Percentiles rank a stretch among this genome's conserved stretches.
These are phyloP conservation scores for Moniliophthora roreri DNA, from an alignment of 1,284 basidiomycete species.

Conservation along the genomic window DNA sequence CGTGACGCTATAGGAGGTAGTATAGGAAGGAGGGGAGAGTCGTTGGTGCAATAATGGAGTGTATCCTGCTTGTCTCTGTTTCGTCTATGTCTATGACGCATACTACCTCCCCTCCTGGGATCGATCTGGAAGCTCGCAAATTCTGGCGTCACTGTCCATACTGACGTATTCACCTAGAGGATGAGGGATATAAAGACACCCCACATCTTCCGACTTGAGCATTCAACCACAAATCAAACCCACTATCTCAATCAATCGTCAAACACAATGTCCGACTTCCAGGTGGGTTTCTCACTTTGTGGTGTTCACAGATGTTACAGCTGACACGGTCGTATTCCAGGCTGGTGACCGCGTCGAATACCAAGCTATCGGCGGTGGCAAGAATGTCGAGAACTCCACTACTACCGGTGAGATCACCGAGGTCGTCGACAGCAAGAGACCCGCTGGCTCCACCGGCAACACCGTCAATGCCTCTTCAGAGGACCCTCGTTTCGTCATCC, in stretches of 20 bases:
- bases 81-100: too few relatives aligned
- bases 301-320: neutral
- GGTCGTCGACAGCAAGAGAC: conserved; percentile 6
- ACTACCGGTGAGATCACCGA: conserved; percentile 10
- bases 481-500: conserved; percentile 13
- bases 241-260: too few relatives aligned
- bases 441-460: conserved; percentile 6
- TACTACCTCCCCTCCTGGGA: too few relatives aligned
- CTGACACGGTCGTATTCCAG: neutral
- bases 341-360: conserved; percentile 13
- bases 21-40: too few relatives aligned
- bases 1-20: too few relatives aligned
- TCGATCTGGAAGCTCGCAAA: too few relatives aligned
- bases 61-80: too few relatives aligned
- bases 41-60: too few relatives aligned
- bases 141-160: too few relatives aligned
- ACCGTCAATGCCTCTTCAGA: conserved; percentile 9
- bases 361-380: conserved; percentile 12
- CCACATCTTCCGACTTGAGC: neutral
- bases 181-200: too few relatives aligned
- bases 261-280: neutral
- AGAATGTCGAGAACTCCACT: conserved; percentile 6
- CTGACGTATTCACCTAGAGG: too few relatives aligned
- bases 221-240: too few relatives aligned
- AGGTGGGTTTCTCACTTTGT: neutral